A percentile compares a stretch with the other conserved stretches of the same genome.
Conservation (phyloP, 441 rosid species). For the Bocquillonia castaneifolia region DNA sequence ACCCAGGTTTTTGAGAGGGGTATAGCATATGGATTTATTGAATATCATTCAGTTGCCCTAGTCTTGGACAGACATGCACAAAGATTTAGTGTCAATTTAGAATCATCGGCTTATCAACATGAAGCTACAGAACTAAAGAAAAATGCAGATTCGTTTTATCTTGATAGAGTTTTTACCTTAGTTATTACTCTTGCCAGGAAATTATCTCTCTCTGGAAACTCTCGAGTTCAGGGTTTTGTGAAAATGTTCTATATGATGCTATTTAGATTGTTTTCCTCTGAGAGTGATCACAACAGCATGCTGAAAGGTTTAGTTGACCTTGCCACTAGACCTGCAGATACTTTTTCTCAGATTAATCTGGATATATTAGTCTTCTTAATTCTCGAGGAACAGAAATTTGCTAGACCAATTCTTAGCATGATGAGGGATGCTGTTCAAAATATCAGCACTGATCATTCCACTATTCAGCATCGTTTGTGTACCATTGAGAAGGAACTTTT, state of each 20-base stretch:
- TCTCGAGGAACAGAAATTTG: constrained; percentile 55
- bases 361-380: constrained; percentile 63
- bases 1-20: constrained; percentile 71
- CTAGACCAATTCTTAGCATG: constrained; percentile 57
- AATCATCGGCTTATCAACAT: constrained; percentile 38
- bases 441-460: constrained; percentile 60
- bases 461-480: constrained; percentile 62
- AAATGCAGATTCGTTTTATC: constrained; percentile 25
- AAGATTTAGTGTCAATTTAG: constrained; percentile 33
- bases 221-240: constrained; percentile 53
- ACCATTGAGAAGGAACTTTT: constrained; percentile 55
- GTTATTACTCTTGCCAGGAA: constrained; percentile 72
- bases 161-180: constrained; percentile 44
- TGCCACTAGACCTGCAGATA: constrained; percentile 52
- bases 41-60: constrained; percentile 47
- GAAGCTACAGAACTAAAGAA: constrained; percentile 39
- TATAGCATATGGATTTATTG: constrained; percentile 57
- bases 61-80: constrained; percentile 58
- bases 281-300: constrained; percentile 52
- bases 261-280: constrained; percentile 56
- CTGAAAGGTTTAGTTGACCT: constrained; percentile 66
- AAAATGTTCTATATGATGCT: constrained; percentile 54
- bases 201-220: constrained; percentile 53
- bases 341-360: constrained; percentile 46
- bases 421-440: constrained; percentile 57